Evolutionary conservation across 2,329 filamentous ascomycete genomes (phyloP).

Genomic region (Trichophyton equinum): DNA sequence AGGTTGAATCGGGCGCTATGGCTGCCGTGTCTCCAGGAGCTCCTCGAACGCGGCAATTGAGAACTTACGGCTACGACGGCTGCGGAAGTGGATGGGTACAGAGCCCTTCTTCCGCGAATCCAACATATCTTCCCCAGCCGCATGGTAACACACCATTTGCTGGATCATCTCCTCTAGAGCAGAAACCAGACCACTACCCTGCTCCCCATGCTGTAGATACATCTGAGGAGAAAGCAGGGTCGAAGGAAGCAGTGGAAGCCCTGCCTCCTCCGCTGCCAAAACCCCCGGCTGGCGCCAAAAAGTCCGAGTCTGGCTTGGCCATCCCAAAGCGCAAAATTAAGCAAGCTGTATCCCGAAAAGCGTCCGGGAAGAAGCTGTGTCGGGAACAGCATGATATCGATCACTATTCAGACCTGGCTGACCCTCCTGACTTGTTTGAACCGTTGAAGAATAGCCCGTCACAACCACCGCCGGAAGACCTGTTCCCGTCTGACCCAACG

Average conservation of each 20-base stretch:
- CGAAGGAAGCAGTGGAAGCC: neutral
- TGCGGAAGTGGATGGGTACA: slow-evolving; percentile 3
- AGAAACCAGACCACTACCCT: neutral
- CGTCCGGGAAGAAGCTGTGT: slow-evolving; percentile 62
- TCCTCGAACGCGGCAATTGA: slow-evolving; percentile 17
- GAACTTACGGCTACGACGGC: slow-evolving; percentile 5
- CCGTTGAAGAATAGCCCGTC: slow-evolving; percentile 62
- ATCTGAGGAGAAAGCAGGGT: neutral
- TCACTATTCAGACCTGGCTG: slow-evolving; percentile 60
- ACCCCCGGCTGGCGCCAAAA: neutral
- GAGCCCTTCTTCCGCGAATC: neutral
- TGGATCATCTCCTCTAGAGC: neutral
- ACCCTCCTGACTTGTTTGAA: slow-evolving; percentile 64
- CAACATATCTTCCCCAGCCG: neutral
- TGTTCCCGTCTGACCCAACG: slow-evolving; percentile 66
- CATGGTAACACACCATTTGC: neutral
- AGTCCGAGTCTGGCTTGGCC: neutral
- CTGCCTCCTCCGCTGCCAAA: neutral
- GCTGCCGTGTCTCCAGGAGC: slow-evolving; percentile 50
- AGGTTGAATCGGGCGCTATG: neutral
- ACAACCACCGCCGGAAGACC: slow-evolving; percentile 64
- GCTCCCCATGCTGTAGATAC: neutral
- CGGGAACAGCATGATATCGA: slow-evolving; percentile 43
- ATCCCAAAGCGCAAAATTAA: neutral
- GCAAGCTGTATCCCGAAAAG: slow-evolving; percentile 32